Percentiles rank a stretch among this genome's conserved stretches.
These are phyloP conservation scores for Tricholoma flavovirens DNA, from an alignment of 768 basidiomycete genomes.

Conservation along the genomic window DNA sequence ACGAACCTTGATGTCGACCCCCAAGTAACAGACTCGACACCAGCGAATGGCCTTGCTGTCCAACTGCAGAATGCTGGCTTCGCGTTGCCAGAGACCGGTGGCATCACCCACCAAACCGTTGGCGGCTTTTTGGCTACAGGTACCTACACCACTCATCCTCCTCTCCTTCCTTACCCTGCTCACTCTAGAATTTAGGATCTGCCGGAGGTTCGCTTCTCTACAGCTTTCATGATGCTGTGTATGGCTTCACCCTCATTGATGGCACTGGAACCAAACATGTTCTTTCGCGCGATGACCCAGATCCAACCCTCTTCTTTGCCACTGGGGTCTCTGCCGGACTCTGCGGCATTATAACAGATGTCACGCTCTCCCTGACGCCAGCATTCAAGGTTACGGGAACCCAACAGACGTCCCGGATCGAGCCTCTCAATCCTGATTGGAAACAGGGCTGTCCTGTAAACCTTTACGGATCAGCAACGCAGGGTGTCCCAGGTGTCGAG, in stretches of 20 bases:
- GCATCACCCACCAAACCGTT: neutral
- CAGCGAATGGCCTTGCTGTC: neutral
- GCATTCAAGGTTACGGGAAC: neutral
- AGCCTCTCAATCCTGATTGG: neutral
- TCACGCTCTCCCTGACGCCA: slow-evolving; percentile 1
- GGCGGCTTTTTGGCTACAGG: neutral
- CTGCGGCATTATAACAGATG: slow-evolving; percentile 4
- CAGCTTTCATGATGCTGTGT: slow-evolving; percentile 1
- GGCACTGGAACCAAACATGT: slow-evolving; percentile 1
- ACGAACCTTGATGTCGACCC: slow-evolving; percentile 5
- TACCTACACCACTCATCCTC: neutral
- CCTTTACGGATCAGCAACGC: neutral
- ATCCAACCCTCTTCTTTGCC: neutral
- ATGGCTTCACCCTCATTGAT: slow-evolving; percentile 1
- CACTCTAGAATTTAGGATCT: neutral
- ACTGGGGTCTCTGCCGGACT: slow-evolving; percentile 1
- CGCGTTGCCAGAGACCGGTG: slow-evolving; percentile 1
- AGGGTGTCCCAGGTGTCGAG: neutral
- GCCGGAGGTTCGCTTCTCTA: neutral
- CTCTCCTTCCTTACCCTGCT: neutral
- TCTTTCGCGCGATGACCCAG: neutral
- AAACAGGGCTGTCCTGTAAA: neutral
- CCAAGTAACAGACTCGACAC: slow-evolving; percentile 1
- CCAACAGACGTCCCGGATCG: neutral
- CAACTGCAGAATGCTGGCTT: slow-evolving; percentile 1